phyloP scores from a whole-genome alignment of 192 early-diverging fungal species.

The Backusella liffmaniae region DNA sequence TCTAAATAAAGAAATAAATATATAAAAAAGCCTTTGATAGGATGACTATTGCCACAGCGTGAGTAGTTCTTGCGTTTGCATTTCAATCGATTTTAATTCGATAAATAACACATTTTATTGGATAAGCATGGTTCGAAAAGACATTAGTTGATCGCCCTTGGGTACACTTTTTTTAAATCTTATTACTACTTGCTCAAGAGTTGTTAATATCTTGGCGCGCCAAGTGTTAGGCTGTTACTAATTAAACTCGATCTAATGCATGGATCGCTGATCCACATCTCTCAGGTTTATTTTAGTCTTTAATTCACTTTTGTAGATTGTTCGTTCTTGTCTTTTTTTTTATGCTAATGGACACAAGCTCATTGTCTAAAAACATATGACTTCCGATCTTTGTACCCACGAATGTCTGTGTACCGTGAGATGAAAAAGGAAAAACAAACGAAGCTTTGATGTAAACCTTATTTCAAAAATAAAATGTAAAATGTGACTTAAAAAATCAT shows the following conservation, averaged over 20 bases:
- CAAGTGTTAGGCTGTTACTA: not conserved
- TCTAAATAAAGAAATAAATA: not conserved
- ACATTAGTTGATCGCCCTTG: not conserved
- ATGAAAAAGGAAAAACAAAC: not conserved
- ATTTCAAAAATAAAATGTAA: not conserved
- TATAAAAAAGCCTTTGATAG: not conserved
- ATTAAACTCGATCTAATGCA: not conserved
- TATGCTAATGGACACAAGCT: not conserved
- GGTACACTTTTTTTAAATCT: not conserved
- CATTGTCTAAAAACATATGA: not conserved
- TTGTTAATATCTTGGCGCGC: not conserved
- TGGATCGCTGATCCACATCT: not conserved
- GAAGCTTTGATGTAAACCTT: not conserved
- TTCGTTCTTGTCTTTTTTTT: not conserved
- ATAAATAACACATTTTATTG: not conserved
- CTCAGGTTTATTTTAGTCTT: not conserved
- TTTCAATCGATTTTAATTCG: not conserved
- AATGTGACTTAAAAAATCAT: not conserved
- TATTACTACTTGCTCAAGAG: not conserved
- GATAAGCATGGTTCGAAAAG: not conserved
- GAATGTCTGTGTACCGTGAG: not conserved
- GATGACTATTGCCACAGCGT: not conserved
- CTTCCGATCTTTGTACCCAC: not conserved
- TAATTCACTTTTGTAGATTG: too few species aligned
- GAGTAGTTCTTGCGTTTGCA: not conserved